Evolutionary conservation across 306 rosid species (phyloP).

Genomic region (Cucurbita argyrosperma): DNA sequence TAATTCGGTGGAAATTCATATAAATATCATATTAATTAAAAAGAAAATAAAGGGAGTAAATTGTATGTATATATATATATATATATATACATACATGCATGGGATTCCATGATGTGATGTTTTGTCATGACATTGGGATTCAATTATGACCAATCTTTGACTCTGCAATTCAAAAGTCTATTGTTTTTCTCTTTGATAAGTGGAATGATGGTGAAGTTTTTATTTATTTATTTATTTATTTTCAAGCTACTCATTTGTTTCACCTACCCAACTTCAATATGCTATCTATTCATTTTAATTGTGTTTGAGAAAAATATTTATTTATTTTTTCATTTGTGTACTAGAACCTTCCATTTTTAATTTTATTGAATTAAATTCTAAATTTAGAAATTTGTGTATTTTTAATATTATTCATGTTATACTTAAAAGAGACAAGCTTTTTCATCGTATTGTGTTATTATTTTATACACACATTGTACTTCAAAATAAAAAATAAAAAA

Average conservation of each 20-base stretch:
- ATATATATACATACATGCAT: neutral
- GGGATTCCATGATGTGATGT: slow-evolving; percentile 3
- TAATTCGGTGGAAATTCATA: too few relatives aligned
- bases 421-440: too few relatives aligned
- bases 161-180: neutral
- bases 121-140: neutral
- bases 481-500: too few relatives aligned
- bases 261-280: neutral
- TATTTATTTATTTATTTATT: neutral
- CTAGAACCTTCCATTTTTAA: too few relatives aligned
- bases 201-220: neutral
- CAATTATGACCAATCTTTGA: slow-evolving; percentile 6
- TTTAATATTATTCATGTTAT: too few relatives aligned
- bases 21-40: too few relatives aligned
- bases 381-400: too few relatives aligned
- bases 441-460: too few relatives aligned
- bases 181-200: neutral
- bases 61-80: neutral
- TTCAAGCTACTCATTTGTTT: neutral
- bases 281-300: neutral
- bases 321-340: too few relatives aligned
- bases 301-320: too few relatives aligned
- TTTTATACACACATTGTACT: too few relatives aligned
- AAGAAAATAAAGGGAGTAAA: neutral
- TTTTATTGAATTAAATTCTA: too few relatives aligned